A percentile compares a stretch with the other conserved stretches of the same genome.
Conservation (phyloP, 352 stramenopile genomes). For the Globisporangium iwayamae region DNA sequence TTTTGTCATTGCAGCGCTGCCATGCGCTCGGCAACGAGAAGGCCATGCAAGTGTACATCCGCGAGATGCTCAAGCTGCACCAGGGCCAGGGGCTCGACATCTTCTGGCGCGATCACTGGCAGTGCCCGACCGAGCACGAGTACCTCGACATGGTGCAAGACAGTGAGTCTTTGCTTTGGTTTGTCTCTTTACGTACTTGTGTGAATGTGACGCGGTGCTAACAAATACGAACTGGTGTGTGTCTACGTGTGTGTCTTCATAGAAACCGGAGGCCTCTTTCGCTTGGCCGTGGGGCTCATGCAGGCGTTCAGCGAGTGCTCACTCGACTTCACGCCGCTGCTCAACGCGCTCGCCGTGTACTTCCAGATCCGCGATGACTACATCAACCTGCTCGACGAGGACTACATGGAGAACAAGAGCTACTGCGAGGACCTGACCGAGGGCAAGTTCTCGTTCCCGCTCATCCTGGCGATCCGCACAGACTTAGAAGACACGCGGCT, state of each 20-base stretch:
- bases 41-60: slow-evolving; percentile 91
- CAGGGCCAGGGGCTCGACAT: slow-evolving; percentile 96
- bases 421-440: slow-evolving; percentile 98
- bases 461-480: slow-evolving; percentile 78
- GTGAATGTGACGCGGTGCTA: not conserved
- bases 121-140: slow-evolving; percentile 90
- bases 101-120: slow-evolving; percentile 89
- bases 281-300: slow-evolving; percentile 94
- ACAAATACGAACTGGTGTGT: not conserved
- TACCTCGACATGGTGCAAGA: slow-evolving; percentile 95
- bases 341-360: slow-evolving; percentile 95
- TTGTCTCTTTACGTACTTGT: not conserved
- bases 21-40: slow-evolving; percentile 80
- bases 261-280: slow-evolving; percentile 96
- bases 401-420: slow-evolving; percentile 97
- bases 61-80: slow-evolving; percentile 95
- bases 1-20: slow-evolving; percentile 93
- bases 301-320: slow-evolving; percentile 78
- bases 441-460: slow-evolving; percentile 95
- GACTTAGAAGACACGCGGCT: slow-evolving; percentile 83
- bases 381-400: slow-evolving; percentile 94
- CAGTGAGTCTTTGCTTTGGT: slow-evolving; percentile 46
- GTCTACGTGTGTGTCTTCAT: not conserved
- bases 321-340: slow-evolving; percentile 83
- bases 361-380: slow-evolving; percentile 99